A percentile compares a stretch with the other conserved stretches of the same genome.
These are phyloP conservation scores for Calophaca sinica DNA, from an alignment of 306 rosid species.

Conservation along the genomic window DNA sequence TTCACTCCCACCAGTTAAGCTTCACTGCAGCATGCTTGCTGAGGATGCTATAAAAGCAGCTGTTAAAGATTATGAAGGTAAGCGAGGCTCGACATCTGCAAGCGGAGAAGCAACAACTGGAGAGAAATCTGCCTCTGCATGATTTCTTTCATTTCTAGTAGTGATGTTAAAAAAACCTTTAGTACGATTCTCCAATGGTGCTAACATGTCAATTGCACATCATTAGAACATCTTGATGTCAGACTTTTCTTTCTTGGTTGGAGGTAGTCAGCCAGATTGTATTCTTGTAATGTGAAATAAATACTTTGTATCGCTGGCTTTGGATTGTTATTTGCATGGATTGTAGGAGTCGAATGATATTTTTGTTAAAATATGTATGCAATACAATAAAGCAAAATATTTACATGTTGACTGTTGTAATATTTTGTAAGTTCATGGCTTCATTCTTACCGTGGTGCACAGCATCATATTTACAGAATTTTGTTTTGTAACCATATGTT, in stretches of 20 bases:
- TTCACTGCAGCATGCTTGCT: constrained; percentile 99
- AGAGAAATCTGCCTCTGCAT: constrained; percentile 52
- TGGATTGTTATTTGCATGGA: constrained; percentile 8
- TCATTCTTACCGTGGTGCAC: not conserved
- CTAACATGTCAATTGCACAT: not conserved
- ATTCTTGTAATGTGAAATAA: constrained; percentile 29
- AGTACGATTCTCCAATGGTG: constrained; percentile 7
- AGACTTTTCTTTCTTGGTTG: constrained; percentile 35
- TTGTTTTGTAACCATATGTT: not conserved
- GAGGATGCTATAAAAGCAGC: constrained; percentile 99
- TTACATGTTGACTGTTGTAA: constrained; percentile 3
- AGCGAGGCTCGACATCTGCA: constrained; percentile 50
- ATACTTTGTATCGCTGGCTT: constrained; percentile 16
- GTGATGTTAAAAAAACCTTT: constrained; percentile 37
- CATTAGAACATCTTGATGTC: constrained; percentile 19
- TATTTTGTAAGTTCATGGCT: constrained; percentile 2
- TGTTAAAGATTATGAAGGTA: constrained; percentile 84
- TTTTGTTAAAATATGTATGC: not conserved
- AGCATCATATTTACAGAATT: not conserved
- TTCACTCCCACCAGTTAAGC: constrained; percentile 96
- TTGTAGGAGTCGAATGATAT: constrained; percentile 30
- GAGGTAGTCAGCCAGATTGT: constrained; percentile 21
- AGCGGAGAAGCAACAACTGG: constrained; percentile 40
- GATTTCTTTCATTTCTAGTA: constrained; percentile 36
- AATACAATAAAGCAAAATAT: constrained; percentile 22